Conservation (phyloP, 345 rosid species). For the Populus davidiana region DNA sequence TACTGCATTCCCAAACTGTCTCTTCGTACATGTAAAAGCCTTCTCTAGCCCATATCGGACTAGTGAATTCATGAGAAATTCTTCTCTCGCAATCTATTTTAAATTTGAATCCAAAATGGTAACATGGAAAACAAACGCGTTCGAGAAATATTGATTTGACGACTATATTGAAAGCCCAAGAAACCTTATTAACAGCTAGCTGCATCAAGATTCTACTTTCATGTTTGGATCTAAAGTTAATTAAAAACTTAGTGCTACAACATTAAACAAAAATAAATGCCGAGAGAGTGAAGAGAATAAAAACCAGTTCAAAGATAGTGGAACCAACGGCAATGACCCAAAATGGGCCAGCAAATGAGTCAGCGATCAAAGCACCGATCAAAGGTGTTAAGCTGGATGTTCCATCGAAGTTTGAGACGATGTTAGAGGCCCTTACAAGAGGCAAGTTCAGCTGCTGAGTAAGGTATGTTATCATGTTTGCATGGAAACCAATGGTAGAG, state of each 20-base stretch:
- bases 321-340: conserved; percentile 53
- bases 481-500: conserved; percentile 41
- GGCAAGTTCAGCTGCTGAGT: conserved; percentile 58
- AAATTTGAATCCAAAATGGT: background rate
- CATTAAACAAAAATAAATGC: background rate
- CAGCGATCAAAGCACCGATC: conserved; percentile 60
- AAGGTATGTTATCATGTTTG: conserved; percentile 59
- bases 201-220: background rate
- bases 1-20: no score
- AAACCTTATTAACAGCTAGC: background rate
- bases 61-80: no score
- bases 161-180: background rate
- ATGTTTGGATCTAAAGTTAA: background rate
- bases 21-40: no score
- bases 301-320: conserved; percentile 49
- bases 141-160: background rate
- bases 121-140: background rate
- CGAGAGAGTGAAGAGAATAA: background rate
- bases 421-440: conserved; percentile 55
- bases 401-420: conserved; percentile 56
- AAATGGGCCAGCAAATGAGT: conserved; percentile 54
- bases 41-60: no score
- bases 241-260: background rate
- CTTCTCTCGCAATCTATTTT: background rate
- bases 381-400: conserved; percentile 51